Evolutionary conservation across 371 early-diverging fungal genomes (phyloP), one percentile per base, ranked within the genome.

Genomic region (Saksenaea oblongispora): DNA sequence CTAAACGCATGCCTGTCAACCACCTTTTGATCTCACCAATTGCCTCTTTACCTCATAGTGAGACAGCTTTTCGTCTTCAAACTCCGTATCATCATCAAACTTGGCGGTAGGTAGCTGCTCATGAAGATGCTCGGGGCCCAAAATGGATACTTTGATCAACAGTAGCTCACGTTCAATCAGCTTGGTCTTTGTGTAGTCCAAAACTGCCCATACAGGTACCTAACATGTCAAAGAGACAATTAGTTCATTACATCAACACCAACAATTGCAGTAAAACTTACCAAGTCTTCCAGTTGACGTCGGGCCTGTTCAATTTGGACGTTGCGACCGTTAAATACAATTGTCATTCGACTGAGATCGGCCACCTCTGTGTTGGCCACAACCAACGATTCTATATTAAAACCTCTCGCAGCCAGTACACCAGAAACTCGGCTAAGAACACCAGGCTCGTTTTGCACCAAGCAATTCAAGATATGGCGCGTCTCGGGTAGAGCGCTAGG

Each of bases 161-260:
- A 95, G 81, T 69, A 96, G 72, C 76, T 98, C 98, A 63, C 98
- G 87, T 75, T 96, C 93, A 24, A 98, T 88, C 47, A 94, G 80
- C 59, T 82, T 86, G 51, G 88, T 87, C 42, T 87, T 83, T 41
- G 94, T 93, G 84, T 96, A 96, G 73, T 97, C 96, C 66, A 98
- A 79, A 34, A 96, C 98, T 18, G 97, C 98, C 96, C 96, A 98
- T 26, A 97, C 93, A 36, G 97, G 97, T 44, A 96, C 89, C 89
- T 89, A 39, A 47, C 5, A 47, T 22, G 5, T 10, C 51, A 47
- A 8, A 26, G 2, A 47, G 22, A 47, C 26, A 14, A 22, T 47
- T 11, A 3, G 24, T 17, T 22, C 5, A 22, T 8, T 5, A n/a
- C 3, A 10, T 18, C n/a, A 47, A 18, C 18, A 26, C 22, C 51